These are phyloP conservation scores for Stereum hirsutum DNA, from an alignment of 1,284 basidiomycete genomes.

Conservation along the genomic window DNA sequence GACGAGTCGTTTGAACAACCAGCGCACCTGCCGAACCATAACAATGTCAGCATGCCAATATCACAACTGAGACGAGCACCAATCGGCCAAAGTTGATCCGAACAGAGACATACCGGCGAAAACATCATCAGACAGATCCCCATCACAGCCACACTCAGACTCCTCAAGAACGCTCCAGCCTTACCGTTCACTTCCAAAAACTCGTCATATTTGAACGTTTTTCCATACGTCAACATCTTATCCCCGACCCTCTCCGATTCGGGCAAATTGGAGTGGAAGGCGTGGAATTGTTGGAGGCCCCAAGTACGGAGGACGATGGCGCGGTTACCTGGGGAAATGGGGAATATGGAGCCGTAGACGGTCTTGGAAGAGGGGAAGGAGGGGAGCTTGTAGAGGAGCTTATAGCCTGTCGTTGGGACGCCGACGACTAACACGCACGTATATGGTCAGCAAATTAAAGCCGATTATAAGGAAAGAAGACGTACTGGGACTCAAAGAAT, in stretches of 20 bases:
- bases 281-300: constrained; percentile 49
- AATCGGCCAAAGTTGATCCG: too few species aligned
- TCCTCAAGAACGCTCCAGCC: constrained; percentile 33
- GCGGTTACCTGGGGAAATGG: constrained; percentile 57
- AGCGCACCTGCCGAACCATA: constrained; percentile 34
- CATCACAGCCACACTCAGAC: constrained; percentile 25
- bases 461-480: constrained; percentile 9
- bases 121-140: constrained; percentile 3
- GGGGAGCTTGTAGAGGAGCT: constrained; percentile 38
- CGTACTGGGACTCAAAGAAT: constrained; percentile 50
- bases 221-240: constrained; percentile 39
- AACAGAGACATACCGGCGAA: constrained; percentile 19
- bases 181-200: constrained; percentile 38
- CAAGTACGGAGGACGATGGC: constrained; percentile 73
- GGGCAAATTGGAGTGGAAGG: constrained; percentile 2
- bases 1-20: constrained; percentile 38
- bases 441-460: background rate
- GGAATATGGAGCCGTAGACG: constrained; percentile 49
- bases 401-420: constrained; percentile 25
- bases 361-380: constrained; percentile 27
- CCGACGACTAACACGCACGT: constrained; percentile 29
- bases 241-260: constrained; percentile 13
- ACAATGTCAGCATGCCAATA: background rate
- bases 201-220: constrained; percentile 69
- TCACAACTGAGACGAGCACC: background rate